Conservation (phyloP, 345 rosid genomes). For the Turnera subulata region DNA sequence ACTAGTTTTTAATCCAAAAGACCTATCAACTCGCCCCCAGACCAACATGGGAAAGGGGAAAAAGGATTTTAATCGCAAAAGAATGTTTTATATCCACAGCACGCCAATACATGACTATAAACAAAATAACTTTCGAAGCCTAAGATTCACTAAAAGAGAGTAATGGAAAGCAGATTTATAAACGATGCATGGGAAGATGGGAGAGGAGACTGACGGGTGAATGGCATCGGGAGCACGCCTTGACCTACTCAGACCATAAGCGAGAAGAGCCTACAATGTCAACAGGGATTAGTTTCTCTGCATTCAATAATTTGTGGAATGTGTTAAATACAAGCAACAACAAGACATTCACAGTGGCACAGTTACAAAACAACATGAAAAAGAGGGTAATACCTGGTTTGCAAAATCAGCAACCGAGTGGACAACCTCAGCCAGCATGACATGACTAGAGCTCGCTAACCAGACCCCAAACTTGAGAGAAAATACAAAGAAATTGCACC, state of each 20-base stretch:
- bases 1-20: too few species aligned
- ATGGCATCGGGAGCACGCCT: constrained; percentile 98
- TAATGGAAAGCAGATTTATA: too few species aligned
- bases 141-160: not conserved
- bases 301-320: constrained; percentile 18
- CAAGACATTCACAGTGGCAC: not conserved
- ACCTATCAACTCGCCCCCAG: too few species aligned
- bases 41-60: too few species aligned
- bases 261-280: constrained; percentile 78
- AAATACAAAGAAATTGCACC: constrained; percentile 96
- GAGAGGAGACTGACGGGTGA: constrained; percentile 70
- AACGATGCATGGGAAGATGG: too few species aligned
- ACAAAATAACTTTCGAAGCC: too few species aligned
- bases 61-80: too few species aligned
- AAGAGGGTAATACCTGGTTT: constrained; percentile 60
- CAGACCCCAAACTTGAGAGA: constrained; percentile 95
- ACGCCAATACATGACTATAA: too few species aligned
- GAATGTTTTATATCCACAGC: too few species aligned
- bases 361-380: not conserved
- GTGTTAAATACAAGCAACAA: constrained; percentile 8
- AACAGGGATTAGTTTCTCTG: constrained; percentile 40
- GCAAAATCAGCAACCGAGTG: constrained; percentile 97
- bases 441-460: constrained; percentile 90
- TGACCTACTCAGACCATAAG: constrained; percentile 95
- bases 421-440: constrained; percentile 89